A percentile compares a stretch with the other conserved stretches of the same genome.
Conservation (phyloP, 148 eudicot species). For the Cornus controversa region DNA sequence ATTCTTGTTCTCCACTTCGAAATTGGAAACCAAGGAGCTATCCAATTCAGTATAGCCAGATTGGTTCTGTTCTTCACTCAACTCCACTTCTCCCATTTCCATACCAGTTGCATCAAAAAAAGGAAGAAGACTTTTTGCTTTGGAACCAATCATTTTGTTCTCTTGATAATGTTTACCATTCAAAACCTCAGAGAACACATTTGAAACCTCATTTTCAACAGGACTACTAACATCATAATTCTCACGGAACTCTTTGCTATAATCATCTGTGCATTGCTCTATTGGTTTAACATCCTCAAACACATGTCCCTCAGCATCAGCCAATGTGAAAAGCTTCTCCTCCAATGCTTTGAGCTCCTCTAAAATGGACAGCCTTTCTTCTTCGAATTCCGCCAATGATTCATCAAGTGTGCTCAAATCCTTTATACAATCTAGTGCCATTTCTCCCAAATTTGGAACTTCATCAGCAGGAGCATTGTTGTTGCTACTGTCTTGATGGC, state of each 20-base stretch:
- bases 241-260: constrained; percentile 1
- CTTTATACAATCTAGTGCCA: constrained; percentile 29
- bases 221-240: constrained; percentile 19
- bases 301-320: constrained; percentile 22
- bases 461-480: constrained; percentile 8
- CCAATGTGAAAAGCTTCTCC: constrained; percentile 32
- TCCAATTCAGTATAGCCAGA: constrained; percentile 8
- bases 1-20: constrained; percentile 55
- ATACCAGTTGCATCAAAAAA: constrained; percentile 20
- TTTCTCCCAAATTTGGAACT: constrained; percentile 18
- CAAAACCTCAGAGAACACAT: background rate
- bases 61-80: constrained; percentile 15
- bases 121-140: constrained; percentile 37
- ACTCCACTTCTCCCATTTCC: constrained; percentile 3
- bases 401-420: constrained; percentile 36
- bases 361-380: constrained; percentile 37
- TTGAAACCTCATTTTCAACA: constrained; percentile 22
- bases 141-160: constrained; percentile 23
- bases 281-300: constrained; percentile 13
- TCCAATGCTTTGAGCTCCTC: constrained; percentile 39
- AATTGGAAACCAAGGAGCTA: constrained; percentile 36
- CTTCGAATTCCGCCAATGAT: constrained; percentile 34
- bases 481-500: constrained; percentile 2
- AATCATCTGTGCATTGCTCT: background rate
- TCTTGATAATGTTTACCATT: constrained; percentile 12